Evolutionary conservation across 2,329 filamentous ascomycete genomes (phyloP).

Genomic region (Phialocephala sp.): DNA sequence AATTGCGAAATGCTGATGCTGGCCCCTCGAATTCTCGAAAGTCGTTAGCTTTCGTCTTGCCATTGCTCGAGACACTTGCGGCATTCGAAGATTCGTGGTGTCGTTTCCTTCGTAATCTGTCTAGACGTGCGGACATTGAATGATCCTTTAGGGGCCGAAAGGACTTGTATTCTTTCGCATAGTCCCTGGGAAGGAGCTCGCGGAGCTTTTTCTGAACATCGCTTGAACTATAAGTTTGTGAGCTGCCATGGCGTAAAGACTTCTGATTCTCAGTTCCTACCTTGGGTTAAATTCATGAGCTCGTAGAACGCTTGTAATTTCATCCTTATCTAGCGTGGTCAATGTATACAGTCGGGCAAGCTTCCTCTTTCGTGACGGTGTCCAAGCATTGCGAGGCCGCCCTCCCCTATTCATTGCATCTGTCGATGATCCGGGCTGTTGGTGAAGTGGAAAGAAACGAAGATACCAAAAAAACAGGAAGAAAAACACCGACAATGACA

Average conservation of each 20-base stretch:
- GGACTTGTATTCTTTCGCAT: background rate
- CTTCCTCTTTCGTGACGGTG: background rate
- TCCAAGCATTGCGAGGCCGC: slow-evolving; percentile 8
- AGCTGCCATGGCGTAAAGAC: background rate
- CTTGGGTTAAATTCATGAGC: slow-evolving; percentile 1
- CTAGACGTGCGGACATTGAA: background rate
- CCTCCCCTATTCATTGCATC: slow-evolving; percentile 2
- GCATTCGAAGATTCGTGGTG: background rate
- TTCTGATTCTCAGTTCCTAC: background rate
- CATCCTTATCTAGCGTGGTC: background rate
- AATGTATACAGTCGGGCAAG: background rate
- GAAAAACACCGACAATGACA: no score
- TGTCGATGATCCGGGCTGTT: no score
- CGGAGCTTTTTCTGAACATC: slow-evolving; percentile 14
- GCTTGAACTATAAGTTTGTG: background rate
- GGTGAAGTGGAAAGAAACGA: no score
- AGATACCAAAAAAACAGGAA: no score
- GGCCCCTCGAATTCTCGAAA: background rate
- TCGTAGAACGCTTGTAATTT: background rate
- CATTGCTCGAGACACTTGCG: background rate
- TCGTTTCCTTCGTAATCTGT: background rate
- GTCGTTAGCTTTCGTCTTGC: background rate
- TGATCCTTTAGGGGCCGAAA: background rate
- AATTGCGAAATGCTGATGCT: background rate
- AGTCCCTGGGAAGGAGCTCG: slow-evolving; percentile 1